Evolutionary conservation across 306 rosid genomes (phyloP).

Genomic region (Prunus armeniaca): DNA sequence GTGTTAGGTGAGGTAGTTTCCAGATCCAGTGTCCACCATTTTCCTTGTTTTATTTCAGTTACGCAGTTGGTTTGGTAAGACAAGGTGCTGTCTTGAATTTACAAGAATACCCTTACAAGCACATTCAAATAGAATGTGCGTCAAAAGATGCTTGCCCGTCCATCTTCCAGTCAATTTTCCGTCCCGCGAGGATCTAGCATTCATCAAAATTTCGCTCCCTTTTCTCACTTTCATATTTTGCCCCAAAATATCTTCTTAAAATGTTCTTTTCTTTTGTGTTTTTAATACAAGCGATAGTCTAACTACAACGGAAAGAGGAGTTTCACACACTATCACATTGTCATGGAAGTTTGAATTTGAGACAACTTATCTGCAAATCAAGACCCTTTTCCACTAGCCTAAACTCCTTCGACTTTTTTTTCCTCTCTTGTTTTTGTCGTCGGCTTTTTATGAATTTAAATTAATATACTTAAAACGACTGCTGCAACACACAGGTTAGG

Average conservation of each 20-base stretch:
- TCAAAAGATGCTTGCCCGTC: background rate
- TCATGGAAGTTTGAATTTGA: too few species aligned
- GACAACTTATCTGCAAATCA: too few species aligned
- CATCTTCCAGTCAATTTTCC: background rate
- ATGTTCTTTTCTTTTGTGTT: too few species aligned
- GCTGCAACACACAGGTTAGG: too few species aligned
- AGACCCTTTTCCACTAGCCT: accelerated
- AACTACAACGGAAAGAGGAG: accelerated
- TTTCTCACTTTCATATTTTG: background rate
- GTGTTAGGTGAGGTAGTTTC: constrained; percentile 5
- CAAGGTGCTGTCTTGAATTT: background rate
- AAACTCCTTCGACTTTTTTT: too few species aligned
- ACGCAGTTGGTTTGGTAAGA: constrained; percentile 16
- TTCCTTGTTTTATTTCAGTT: background rate
- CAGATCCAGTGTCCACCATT: background rate
- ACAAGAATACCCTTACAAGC: constrained; percentile 15
- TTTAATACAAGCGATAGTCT: background rate
- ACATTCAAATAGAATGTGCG: constrained; percentile 4
- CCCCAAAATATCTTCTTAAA: background rate
- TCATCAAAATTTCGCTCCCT: background rate
- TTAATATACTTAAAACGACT: too few species aligned
- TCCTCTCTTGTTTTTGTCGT: too few species aligned
- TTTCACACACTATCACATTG: too few species aligned
- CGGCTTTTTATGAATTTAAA: too few species aligned
- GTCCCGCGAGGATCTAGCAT: background rate